These are phyloP conservation scores for Canna indica DNA, from an alignment of 176 grass and related monocot species.

Conservation along the genomic window DNA sequence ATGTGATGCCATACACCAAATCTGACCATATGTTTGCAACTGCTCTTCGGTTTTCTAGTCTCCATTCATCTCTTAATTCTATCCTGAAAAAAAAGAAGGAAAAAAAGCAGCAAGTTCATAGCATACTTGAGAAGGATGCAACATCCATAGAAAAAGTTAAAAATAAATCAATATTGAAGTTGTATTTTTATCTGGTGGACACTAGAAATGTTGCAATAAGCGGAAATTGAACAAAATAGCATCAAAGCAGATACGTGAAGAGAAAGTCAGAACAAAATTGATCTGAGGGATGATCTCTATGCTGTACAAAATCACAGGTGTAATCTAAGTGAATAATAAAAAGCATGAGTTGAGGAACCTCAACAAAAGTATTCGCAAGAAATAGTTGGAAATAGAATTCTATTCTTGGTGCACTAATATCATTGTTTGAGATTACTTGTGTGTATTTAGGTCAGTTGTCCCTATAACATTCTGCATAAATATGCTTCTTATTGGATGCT, in stretches of 20 bases:
- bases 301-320: background rate
- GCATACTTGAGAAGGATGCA: background rate
- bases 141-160: background rate
- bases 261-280: background rate
- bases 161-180: background rate
- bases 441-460: background rate
- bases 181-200: background rate
- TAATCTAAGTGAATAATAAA: background rate
- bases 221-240: background rate
- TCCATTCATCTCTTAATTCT: constrained; percentile 86
- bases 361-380: background rate
- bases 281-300: background rate
- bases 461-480: too few species aligned
- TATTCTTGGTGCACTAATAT: too few species aligned
- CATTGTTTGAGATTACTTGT: too few species aligned
- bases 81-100: constrained; percentile 47
- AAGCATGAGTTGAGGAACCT: background rate
- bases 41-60: constrained; percentile 79
- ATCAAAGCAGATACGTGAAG: background rate
- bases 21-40: constrained; percentile 97
- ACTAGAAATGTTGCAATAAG: background rate
- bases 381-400: background rate
- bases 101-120: constrained; percentile 25
- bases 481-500: too few species aligned
- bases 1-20: constrained; percentile 56